phyloP scores from a whole-genome alignment of 139 green algal genomes.

The Chlorella sp. region DNA sequence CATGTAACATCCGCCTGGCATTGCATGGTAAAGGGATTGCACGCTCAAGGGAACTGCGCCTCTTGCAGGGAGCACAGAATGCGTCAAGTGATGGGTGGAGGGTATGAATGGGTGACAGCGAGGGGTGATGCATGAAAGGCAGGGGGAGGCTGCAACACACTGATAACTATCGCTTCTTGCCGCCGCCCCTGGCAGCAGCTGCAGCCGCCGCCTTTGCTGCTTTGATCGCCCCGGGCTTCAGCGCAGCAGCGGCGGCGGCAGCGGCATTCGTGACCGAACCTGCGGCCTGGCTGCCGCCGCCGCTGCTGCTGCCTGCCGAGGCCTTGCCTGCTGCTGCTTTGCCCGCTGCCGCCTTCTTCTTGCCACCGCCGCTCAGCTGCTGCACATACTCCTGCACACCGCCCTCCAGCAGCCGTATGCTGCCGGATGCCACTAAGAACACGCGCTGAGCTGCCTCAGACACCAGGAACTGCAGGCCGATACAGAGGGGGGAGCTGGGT shows the following conservation, averaged over 20 bases:
- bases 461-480: constrained; percentile 49
- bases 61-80: no score
- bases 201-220: neutral
- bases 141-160: neutral
- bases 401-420: constrained; percentile 14
- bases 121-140: no score
- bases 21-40: no score
- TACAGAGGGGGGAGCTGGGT: no score
- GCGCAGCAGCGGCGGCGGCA: neutral
- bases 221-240: neutral
- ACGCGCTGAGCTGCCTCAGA: constrained; percentile 24
- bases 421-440: constrained; percentile 13
- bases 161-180: neutral
- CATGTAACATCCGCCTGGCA: no score
- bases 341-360: neutral
- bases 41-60: no score
- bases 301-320: neutral
- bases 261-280: neutral
- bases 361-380: constrained; percentile 22
- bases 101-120: no score
- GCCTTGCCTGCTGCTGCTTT: neutral
- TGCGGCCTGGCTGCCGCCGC: neutral
- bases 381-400: constrained; percentile 33
- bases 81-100: no score
- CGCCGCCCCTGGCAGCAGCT: neutral